phyloP scores from a whole-genome alignment of 345 rosid genomes.

The Sonneratia alba region DNA sequence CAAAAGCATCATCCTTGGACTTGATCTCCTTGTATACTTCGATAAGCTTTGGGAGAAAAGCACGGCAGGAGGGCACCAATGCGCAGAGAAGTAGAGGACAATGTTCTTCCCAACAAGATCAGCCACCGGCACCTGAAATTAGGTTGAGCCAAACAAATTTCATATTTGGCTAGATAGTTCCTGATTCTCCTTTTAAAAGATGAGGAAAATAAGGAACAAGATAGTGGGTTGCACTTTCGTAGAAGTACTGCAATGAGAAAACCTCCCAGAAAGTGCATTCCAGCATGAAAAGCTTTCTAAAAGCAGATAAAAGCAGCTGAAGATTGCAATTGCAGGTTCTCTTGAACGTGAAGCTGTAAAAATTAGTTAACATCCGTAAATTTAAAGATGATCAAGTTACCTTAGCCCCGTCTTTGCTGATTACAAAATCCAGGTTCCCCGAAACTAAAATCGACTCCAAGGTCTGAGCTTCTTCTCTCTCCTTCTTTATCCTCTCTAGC shows the following conservation, averaged over 20 bases:
- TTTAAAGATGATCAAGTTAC: neutral
- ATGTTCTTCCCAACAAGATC: conserved; percentile 57
- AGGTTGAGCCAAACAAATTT: neutral
- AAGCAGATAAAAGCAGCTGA: too few species aligned
- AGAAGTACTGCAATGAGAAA: too few species aligned
- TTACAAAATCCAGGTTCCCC: conserved; percentile 23
- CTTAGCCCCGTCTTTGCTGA: conserved; percentile 16
- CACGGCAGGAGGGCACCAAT: conserved; percentile 57
- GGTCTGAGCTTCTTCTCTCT: conserved; percentile 25
- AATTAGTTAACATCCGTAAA: neutral
- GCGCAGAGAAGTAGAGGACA: conserved; percentile 61
- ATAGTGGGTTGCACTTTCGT: too few species aligned
- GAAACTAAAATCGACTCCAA: conserved; percentile 26
- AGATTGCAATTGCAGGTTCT: too few species aligned
- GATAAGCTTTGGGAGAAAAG: conserved; percentile 50
- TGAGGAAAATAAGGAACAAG: too few species aligned
- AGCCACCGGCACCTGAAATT: conserved; percentile 40
- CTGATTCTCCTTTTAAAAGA: too few species aligned
- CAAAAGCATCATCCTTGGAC: conserved; percentile 37
- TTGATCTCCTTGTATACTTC: conserved; percentile 52
- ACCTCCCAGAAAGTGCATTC: too few species aligned
- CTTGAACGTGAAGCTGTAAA: neutral
- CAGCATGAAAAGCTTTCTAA: too few species aligned
- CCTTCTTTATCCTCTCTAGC: conserved; percentile 22
- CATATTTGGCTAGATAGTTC: neutral